Evolutionary conservation across 495 filamentous ascomycete genomes (phyloP), one percentile per base, ranked within the genome.

Genomic region (Stereocaulon alpinum): DNA sequence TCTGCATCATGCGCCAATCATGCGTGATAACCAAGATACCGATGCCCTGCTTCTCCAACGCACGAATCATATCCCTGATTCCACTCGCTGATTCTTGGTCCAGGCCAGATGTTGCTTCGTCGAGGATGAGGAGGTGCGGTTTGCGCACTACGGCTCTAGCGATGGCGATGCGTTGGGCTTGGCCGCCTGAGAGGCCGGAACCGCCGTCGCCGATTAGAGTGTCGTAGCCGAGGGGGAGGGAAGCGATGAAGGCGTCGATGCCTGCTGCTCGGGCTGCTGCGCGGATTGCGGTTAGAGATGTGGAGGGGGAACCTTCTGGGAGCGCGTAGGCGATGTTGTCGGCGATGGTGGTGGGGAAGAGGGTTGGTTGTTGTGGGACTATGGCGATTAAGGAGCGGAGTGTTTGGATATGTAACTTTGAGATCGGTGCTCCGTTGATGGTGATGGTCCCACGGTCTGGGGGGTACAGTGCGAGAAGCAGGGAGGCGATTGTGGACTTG

Each of bases 281-380:
- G 40, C 76, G 73, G 24, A 89, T 70, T 63, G 75, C 74, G 5
- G 61, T 30, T 0, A 60, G 34, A 0, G 67, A 61, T 32, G 70
- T 69, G 12, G 82, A 69, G 2, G 70, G 71, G 0, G 71, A 73
- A 18, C 64, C 55, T 15, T 69, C 63, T 5, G 71, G 69, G 0
- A 93, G 71, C 0, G 88, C 91, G 69, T 96, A 96, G 32, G 74
- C 69, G 56, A 98, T 95, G 70, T 97, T 98, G 5, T 77, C 80
- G 17, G 78, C 73, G 40, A 96, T 75, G 0, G 85, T 83, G 14
- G 76, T 73, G 1, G 89, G 82, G 71, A 95, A 94, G 18, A 96
- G 77, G n/a, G 80, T 78, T 0, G 90, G 85, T 12, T 78, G 72
- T 67, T 96, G 92, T 0, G 89, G 82, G 15, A 96, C 89, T 63